Percentiles rank a stretch among this genome's conserved stretches.
Evolutionary conservation across 768 basidiomycete species (phyloP).

Genomic region (Serendipita indica): DNA sequence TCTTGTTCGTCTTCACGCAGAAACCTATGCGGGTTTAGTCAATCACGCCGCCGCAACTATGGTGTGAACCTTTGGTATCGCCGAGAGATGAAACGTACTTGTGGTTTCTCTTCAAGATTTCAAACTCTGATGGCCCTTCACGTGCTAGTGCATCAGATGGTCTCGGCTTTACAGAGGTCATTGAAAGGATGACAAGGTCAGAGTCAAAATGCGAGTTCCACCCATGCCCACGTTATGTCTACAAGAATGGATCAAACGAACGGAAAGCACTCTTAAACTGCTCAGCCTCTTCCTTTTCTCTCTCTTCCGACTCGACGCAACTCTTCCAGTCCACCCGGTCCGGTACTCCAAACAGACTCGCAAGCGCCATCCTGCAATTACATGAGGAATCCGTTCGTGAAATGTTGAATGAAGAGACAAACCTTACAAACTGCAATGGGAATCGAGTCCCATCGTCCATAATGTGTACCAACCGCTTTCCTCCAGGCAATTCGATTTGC

Average conservation of each 20-base stretch:
- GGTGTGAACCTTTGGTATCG: background rate
- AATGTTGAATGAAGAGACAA: conserved; percentile 19
- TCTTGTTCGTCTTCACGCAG: conserved; percentile 44
- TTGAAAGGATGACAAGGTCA: background rate
- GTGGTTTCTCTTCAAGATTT: conserved; percentile 60
- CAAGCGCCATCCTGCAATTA: conserved; percentile 56
- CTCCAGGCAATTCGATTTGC: conserved; percentile 77
- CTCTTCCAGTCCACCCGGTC: conserved; percentile 86
- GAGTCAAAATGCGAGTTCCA: no score
- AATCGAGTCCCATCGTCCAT: conserved; percentile 68
- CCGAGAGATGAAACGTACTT: conserved; percentile 28
- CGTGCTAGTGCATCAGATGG: background rate
- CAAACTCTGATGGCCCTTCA: conserved; percentile 40
- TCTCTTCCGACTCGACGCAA: conserved; percentile 67
- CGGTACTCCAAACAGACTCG: conserved; percentile 54
- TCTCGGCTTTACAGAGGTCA: conserved; percentile 7
- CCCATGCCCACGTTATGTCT: no score
- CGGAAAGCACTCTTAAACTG: conserved; percentile 76
- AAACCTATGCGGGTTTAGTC: conserved; percentile 36
- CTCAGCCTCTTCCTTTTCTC: conserved; percentile 70
- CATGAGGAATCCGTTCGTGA: background rate
- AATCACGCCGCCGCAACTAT: background rate
- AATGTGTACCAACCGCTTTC: conserved; percentile 71
- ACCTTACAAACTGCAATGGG: conserved; percentile 90
- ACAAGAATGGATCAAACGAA: conserved; percentile 41